Evolutionary conservation across 345 rosid genomes (phyloP).

Genomic region (Arabidopsis suecica): DNA sequence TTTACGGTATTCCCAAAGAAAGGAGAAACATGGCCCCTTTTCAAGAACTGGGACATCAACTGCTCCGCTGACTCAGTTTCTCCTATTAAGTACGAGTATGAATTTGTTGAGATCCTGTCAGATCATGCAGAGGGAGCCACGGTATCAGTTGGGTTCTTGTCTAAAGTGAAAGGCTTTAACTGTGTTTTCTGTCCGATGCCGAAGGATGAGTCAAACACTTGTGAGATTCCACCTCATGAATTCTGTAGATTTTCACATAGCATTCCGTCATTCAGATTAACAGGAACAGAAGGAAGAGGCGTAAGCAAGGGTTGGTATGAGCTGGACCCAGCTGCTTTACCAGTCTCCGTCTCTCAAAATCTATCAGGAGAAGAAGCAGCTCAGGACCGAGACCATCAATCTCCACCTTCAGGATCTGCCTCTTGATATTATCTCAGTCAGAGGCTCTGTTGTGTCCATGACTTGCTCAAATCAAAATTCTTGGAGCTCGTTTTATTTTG

Average conservation of each 20-base stretch:
- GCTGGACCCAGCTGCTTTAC: slow-evolving; percentile 83
- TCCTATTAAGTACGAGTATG: slow-evolving; percentile 55
- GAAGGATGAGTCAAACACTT: slow-evolving; percentile 37
- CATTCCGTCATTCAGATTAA: slow-evolving; percentile 68
- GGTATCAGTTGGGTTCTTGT: slow-evolving; percentile 62
- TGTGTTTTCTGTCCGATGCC: slow-evolving; percentile 57
- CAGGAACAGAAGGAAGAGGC: slow-evolving; percentile 70
- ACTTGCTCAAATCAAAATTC: slow-evolving; percentile 4
- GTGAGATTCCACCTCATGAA: slow-evolving; percentile 52
- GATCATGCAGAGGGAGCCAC: slow-evolving; percentile 52
- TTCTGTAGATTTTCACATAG: slow-evolving; percentile 75
- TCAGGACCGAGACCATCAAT: slow-evolving; percentile 23
- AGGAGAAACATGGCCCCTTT: slow-evolving; percentile 92
- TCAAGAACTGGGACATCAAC: slow-evolving; percentile 65
- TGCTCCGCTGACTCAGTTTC: slow-evolving; percentile 58
- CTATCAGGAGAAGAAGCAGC: slow-evolving; percentile 19
- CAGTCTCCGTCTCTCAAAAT: slow-evolving; percentile 38
- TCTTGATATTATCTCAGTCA: slow-evolving; percentile 23
- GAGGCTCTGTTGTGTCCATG: slow-evolving; percentile 8
- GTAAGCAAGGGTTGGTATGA: slow-evolving; percentile 74
- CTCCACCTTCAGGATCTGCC: slow-evolving; percentile 37
- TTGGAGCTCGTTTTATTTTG: slow-evolving; percentile 27
- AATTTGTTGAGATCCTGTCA: slow-evolving; percentile 70
- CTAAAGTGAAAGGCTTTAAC: slow-evolving; percentile 72
- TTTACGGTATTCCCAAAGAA: slow-evolving; percentile 65